Conservation (phyloP, 176 grass and related monocot genomes). For the Chloris gayana region DNA sequence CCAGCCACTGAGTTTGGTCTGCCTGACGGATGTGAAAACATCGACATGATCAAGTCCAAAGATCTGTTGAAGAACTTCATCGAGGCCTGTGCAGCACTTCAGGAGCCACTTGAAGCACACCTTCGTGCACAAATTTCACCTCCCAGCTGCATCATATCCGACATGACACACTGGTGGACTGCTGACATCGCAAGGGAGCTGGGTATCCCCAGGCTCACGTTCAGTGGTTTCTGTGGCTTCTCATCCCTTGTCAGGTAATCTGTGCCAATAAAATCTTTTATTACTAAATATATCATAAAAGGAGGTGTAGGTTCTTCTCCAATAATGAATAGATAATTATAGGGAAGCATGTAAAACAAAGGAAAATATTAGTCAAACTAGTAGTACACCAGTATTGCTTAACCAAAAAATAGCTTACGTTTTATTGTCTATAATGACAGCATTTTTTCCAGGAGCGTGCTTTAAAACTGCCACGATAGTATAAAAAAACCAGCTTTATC, state of each 20-base stretch:
- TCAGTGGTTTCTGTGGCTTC: constrained; percentile 56
- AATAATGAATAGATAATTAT: neutral
- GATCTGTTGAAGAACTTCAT: constrained; percentile 42
- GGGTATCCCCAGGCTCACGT: constrained; percentile 50
- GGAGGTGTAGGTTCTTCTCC: neutral
- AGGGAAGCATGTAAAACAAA: neutral
- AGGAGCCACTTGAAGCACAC: constrained; percentile 39
- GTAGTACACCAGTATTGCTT: neutral
- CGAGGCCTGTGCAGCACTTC: constrained; percentile 48
- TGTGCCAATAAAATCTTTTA: neutral
- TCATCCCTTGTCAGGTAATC: constrained; percentile 44
- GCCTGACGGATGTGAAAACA: constrained; percentile 61
- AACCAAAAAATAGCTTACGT: neutral
- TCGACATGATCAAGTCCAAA: constrained; percentile 45
- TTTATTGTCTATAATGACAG: neutral
- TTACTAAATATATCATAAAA: neutral
- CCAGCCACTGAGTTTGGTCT: constrained; percentile 54
- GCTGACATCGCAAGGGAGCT: constrained; percentile 64
- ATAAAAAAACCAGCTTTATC: neutral
- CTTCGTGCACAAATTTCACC: constrained; percentile 34
- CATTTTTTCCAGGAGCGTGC: neutral
- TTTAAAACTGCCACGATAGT: neutral
- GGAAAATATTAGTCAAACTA: neutral
- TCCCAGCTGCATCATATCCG: constrained; percentile 72
- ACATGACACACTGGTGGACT: constrained; percentile 52